Evolutionary conservation across 2,329 filamentous ascomycete species (phyloP).

Genomic region (Botryotinia convoluta): DNA sequence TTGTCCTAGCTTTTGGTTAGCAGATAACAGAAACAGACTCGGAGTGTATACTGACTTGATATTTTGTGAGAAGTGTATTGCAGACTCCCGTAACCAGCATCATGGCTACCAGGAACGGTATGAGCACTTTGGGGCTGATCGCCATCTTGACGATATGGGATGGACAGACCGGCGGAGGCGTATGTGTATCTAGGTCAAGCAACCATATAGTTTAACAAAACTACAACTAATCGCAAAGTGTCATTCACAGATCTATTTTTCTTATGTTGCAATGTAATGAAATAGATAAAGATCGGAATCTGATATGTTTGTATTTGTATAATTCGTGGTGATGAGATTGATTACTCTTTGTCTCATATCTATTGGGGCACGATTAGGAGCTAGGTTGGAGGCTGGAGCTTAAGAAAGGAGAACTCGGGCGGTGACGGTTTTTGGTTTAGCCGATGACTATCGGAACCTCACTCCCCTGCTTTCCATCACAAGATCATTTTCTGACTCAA

Average conservation of each 20-base stretch:
- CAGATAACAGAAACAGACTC: background rate
- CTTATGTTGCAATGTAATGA: background rate
- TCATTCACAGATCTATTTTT: background rate
- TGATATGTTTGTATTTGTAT: slow-evolving; percentile 3
- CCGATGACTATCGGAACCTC: background rate
- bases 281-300: background rate
- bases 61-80: slow-evolving; percentile 96
- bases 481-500: background rate
- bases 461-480: background rate
- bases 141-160: slow-evolving; percentile 16
- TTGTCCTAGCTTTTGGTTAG: slow-evolving; percentile 64
- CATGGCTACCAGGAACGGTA: slow-evolving; percentile 88
- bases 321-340: background rate
- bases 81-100: slow-evolving; percentile 95
- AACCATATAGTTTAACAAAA: slow-evolving; percentile 1
- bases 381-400: background rate
- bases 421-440: background rate
- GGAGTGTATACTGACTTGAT: slow-evolving; percentile 61
- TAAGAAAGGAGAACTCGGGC: background rate
- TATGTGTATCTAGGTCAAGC: slow-evolving; percentile 3
- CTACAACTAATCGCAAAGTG: background rate
- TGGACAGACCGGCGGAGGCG: background rate
- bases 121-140: slow-evolving; percentile 42
- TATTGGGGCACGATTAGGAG: slow-evolving; percentile 7
- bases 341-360: slow-evolving; percentile 12